Percentiles rank a stretch among this genome's conserved stretches.
Evolutionary conservation across 176 grass and related monocot species (phyloP).

Genomic region (Oryza glumipatula): DNA sequence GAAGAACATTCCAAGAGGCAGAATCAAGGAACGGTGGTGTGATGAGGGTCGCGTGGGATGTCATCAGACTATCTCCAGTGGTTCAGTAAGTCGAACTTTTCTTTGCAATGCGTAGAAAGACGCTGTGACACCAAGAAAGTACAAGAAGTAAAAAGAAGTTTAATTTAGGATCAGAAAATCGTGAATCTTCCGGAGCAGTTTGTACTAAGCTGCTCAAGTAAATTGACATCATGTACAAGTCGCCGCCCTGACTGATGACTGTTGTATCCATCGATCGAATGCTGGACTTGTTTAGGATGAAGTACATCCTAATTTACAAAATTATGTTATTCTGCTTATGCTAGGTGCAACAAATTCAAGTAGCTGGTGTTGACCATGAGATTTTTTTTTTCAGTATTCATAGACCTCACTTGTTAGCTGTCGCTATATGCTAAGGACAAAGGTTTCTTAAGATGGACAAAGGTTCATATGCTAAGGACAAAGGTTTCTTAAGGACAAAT

Average conservation of each 20-base stretch:
- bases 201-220: background rate
- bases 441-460: too few species aligned
- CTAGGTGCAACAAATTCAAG: background rate
- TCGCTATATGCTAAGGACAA: background rate
- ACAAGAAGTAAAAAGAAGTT: background rate
- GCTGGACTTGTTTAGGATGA: background rate
- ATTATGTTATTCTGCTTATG: background rate
- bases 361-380: background rate
- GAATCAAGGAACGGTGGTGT: conserved; percentile 57
- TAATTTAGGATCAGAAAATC: background rate
- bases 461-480: too few species aligned
- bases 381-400: background rate
- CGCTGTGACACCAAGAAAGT: background rate
- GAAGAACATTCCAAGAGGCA: conserved; percentile 76
- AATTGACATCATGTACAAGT: background rate
- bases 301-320: background rate
- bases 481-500: too few species aligned
- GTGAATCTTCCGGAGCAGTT: background rate
- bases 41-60: conserved; percentile 79
- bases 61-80: conserved; percentile 45
- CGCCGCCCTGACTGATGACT: background rate
- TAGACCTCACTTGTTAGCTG: background rate
- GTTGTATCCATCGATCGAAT: background rate
- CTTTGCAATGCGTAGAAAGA: background rate
- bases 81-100: background rate